Percentiles rank a stretch among this genome's conserved stretches.
These are phyloP conservation scores for Russula foetens DNA, from an alignment of 768 basidiomycete species.

Conservation along the genomic window DNA sequence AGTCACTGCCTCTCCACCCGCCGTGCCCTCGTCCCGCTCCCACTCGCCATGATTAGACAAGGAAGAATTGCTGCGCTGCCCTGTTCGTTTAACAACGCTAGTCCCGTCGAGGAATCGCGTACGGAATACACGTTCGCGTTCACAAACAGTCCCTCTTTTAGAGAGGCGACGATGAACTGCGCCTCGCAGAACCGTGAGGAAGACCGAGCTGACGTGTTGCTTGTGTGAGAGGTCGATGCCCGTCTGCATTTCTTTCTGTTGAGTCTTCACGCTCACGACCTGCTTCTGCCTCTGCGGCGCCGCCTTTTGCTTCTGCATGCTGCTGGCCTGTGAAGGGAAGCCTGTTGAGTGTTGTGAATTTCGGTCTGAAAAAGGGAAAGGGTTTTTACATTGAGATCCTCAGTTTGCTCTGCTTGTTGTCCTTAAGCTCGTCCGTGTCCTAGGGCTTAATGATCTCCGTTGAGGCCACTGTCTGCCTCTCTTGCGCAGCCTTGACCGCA, in stretches of 20 bases:
- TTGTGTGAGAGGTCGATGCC: conserved; percentile 93
- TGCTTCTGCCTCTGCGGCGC: conserved; percentile 79
- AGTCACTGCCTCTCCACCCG: not conserved
- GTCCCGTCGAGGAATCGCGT: conserved; percentile 93
- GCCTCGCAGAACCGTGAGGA: conserved; percentile 93
- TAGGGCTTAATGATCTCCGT: conserved; percentile 82
- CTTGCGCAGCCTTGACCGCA: conserved; percentile 55
- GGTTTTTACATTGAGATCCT: conserved; percentile 73
- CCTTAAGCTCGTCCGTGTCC: conserved; percentile 98
- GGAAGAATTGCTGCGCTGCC: conserved; percentile 47
- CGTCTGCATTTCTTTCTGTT: conserved; percentile 87
- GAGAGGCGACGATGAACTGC: conserved; percentile 95
- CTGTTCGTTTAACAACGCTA: conserved; percentile 78
- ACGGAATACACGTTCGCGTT: conserved; percentile 96
- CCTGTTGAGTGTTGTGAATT: not conserved
- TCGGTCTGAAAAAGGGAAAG: not conserved
- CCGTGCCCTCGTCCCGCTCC: not conserved
- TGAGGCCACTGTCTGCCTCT: conserved; percentile 68
- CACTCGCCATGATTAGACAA: conserved; percentile 27
- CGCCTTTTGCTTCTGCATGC: conserved; percentile 74
- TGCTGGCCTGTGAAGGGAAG: conserved; percentile 44
- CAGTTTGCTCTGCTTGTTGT: conserved; percentile 95
- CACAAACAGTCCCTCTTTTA: conserved; percentile 95
- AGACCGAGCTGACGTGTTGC: conserved; percentile 97
- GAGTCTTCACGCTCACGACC: conserved; percentile 69